phyloP scores from a whole-genome alignment of 495 filamentous ascomycete genomes.

The Cercophora sp. region DNA sequence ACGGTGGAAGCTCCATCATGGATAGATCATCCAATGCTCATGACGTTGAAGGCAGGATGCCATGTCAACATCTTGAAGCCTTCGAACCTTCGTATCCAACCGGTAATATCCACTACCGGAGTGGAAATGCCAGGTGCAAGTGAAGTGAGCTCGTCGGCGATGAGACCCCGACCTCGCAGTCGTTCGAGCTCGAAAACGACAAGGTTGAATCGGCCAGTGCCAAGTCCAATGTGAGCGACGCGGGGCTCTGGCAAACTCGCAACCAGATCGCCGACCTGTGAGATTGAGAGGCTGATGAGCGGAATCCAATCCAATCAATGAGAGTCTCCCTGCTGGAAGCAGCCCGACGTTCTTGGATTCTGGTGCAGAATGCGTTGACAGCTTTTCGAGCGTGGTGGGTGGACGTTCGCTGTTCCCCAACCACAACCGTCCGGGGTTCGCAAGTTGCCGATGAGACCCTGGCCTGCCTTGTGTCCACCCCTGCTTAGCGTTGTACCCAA shows the following conservation, averaged over 20 bases:
- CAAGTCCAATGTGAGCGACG: not conserved
- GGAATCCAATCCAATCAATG: not conserved
- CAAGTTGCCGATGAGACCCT: constrained; percentile 1
- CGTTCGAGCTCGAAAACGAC: no score
- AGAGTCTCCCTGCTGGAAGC: not conserved
- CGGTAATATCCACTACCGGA: no score
- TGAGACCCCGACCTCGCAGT: no score
- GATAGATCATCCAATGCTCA: no score
- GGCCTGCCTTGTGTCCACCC: not conserved
- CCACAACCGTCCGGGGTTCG: constrained; percentile 6
- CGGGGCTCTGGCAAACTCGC: no score
- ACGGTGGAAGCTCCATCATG: no score
- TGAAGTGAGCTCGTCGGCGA: no score
- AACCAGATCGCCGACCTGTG: not conserved
- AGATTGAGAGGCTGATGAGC: constrained; percentile 1
- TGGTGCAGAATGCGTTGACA: not conserved
- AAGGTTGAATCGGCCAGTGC: not conserved
- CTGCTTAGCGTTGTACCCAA: not conserved
- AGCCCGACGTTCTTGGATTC: not conserved
- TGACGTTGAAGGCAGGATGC: no score
- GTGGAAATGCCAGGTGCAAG: no score
- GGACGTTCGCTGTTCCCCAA: not conserved
- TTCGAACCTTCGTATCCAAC: no score
- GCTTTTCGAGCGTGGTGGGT: not conserved
- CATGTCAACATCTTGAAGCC: no score